Evolutionary conservation across 116 monocot genomes (phyloP).

Genomic region (Dioscorea cayenensis): DNA sequence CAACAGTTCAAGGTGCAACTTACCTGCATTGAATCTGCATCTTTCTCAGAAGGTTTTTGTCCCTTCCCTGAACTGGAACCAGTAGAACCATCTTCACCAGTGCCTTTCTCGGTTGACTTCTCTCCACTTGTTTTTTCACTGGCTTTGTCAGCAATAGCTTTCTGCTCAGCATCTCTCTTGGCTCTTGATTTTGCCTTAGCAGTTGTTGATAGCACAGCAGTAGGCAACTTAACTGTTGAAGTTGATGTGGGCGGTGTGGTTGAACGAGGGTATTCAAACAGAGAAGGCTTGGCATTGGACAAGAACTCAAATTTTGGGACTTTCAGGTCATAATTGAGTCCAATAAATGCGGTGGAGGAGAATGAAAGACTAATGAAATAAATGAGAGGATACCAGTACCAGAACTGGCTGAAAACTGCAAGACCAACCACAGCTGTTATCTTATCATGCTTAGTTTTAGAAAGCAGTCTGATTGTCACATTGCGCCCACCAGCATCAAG

Average conservation of each 20-base stretch:
- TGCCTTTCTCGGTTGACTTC: conserved; percentile 2
- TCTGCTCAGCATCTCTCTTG: conserved; percentile 88
- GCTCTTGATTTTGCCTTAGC: conserved; percentile 87
- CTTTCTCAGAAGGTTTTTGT: conserved; percentile 50
- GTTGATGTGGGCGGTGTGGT: conserved; percentile 66
- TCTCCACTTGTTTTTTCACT: conserved; percentile 18
- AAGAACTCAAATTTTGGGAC: conserved; percentile 94
- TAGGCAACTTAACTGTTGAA: conserved; percentile 72
- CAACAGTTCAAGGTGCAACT: neutral
- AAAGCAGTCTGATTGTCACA: conserved; percentile 88
- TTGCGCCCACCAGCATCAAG: conserved; percentile 99
- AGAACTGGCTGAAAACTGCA: conserved; percentile 98
- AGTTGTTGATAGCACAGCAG: conserved; percentile 85
- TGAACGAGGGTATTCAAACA: conserved; percentile 87
- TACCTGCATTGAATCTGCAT: conserved; percentile 73
- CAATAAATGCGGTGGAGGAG: conserved; percentile 90
- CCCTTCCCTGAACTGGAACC: conserved; percentile 28
- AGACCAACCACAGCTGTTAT: conserved; percentile 94
- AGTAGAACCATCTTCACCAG: conserved; percentile 22
- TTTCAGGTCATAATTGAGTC: conserved; percentile 91
- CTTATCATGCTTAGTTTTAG: conserved; percentile 85
- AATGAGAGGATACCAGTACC: conserved; percentile 98
- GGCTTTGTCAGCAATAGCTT: conserved; percentile 42
- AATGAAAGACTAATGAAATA: conserved; percentile 95
- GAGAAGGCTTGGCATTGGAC: conserved; percentile 85